A percentile compares a stretch with the other conserved stretches of the same genome.
phyloP scores from a whole-genome alignment of 768 basidiomycete genomes.

The Zangia roseola region DNA sequence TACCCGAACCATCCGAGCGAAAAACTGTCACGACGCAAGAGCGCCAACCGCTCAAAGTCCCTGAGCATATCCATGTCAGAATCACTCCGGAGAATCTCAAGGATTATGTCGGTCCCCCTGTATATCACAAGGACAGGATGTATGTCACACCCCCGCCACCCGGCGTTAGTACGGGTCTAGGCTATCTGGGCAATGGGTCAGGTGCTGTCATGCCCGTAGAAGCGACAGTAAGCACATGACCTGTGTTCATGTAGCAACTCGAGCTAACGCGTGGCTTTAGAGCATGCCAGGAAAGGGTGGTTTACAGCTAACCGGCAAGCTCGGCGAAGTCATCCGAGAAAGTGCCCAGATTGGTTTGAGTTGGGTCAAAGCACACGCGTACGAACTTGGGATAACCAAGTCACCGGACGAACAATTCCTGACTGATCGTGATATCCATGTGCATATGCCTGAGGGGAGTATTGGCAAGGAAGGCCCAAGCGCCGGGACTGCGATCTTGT shows the following conservation, averaged over 20 bases:
- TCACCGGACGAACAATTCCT: constrained; percentile 73
- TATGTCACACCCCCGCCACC: constrained; percentile 79
- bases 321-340: constrained; percentile 97
- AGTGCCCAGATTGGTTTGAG: constrained; percentile 92
- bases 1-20: constrained; percentile 30
- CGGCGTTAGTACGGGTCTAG: constrained; percentile 92
- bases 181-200: constrained; percentile 94
- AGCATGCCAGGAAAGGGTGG: constrained; percentile 96
- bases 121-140: constrained; percentile 94
- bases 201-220: constrained; percentile 98
- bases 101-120: constrained; percentile 94
- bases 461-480: constrained; percentile 96
- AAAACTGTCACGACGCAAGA: constrained; percentile 73
- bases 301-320: constrained; percentile 92
- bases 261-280: constrained; percentile 36
- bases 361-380: constrained; percentile 92
- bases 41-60: constrained; percentile 79
- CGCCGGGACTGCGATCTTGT: constrained; percentile 91
- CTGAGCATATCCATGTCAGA: constrained; percentile 70
- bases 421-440: constrained; percentile 84
- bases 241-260: neutral
- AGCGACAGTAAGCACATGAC: constrained; percentile 63
- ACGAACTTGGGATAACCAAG: constrained; percentile 81
- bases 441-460: constrained; percentile 96
- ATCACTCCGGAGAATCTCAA: constrained; percentile 88